phyloP scores from a whole-genome alignment of 176 grass and related monocot species.

The Chloris gayana region DNA sequence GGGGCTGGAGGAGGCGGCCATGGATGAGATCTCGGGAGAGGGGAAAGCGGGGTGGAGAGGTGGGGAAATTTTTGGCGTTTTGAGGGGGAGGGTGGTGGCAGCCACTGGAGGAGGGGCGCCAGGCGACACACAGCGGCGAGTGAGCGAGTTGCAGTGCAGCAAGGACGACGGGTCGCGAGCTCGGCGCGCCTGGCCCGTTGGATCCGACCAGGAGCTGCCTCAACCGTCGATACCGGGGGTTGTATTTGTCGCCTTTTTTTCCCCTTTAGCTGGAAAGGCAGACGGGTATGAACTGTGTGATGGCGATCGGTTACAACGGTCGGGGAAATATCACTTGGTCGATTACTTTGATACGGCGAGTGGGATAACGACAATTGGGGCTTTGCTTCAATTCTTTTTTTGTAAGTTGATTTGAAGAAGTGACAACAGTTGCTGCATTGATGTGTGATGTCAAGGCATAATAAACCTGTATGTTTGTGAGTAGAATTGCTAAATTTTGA shows the following conservation, averaged over 20 bases:
- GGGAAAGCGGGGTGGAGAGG: conserved; percentile 31
- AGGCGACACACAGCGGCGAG: conserved; percentile 30
- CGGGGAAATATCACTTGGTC: not conserved
- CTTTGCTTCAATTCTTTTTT: not conserved
- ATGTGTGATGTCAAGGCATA: not conserved
- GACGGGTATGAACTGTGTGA: conserved; percentile 28
- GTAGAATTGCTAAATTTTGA: not conserved
- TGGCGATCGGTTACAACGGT: conserved; percentile 43
- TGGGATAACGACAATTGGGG: not conserved
- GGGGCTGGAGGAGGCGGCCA: conserved; percentile 47
- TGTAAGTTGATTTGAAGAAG: too few relatives aligned
- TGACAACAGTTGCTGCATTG: not conserved
- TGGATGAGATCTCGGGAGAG: conserved; percentile 57
- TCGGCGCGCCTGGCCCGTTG: not conserved
- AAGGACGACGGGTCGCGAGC: not conserved
- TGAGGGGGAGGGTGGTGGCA: conserved; percentile 21
- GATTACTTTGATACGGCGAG: not conserved
- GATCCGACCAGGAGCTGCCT: not conserved
- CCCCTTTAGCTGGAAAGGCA: not conserved
- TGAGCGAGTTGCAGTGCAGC: conserved; percentile 17
- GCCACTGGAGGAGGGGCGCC: conserved; percentile 5
- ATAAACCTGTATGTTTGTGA: too few relatives aligned
- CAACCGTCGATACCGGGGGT: not conserved
- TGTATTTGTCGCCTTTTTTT: not conserved
- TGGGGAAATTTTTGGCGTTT: conserved; percentile 46